Evolutionary conservation across 352 stramenopile genomes (phyloP).

Genomic region (Globisporangium paroecandrum): DNA sequence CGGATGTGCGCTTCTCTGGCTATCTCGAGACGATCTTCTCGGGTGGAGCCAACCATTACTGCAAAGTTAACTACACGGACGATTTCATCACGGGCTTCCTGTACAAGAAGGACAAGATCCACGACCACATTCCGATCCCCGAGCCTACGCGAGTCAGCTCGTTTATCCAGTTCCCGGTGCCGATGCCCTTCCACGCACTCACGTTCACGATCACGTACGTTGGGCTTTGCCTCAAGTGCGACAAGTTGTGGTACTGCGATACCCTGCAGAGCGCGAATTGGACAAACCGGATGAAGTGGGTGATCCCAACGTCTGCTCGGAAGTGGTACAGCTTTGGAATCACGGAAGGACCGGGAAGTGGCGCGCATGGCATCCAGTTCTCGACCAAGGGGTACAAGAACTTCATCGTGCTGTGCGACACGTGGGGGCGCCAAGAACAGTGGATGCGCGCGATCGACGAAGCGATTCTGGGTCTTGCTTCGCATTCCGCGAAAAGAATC

Average conservation of each 20-base stretch:
- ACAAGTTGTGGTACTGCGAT: slow-evolving; percentile 88
- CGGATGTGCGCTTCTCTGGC: slow-evolving; percentile 61
- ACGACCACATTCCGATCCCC: slow-evolving; percentile 86
- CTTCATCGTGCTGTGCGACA: slow-evolving; percentile 84
- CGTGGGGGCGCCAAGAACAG: slow-evolving; percentile 83
- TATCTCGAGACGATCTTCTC: slow-evolving; percentile 88
- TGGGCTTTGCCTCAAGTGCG: slow-evolving; percentile 81
- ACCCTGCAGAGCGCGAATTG: slow-evolving; percentile 81
- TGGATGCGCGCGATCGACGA: slow-evolving; percentile 86
- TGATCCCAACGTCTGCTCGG: slow-evolving; percentile 79
- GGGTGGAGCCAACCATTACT: slow-evolving; percentile 70
- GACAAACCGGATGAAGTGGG: slow-evolving; percentile 88
- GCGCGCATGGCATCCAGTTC: slow-evolving; percentile 83
- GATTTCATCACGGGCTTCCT: slow-evolving; percentile 86
- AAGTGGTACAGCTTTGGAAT: slow-evolving; percentile 89
- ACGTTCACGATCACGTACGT: slow-evolving; percentile 87
- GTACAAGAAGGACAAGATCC: slow-evolving; percentile 91
- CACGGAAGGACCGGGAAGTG: slow-evolving; percentile 70
- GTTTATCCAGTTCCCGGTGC: slow-evolving; percentile 86
- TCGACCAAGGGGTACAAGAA: slow-evolving; percentile 88
- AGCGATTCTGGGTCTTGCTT: slow-evolving; percentile 60
- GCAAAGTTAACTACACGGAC: slow-evolving; percentile 81
- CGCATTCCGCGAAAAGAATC: slow-evolving; percentile 56
- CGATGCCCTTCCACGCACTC: slow-evolving; percentile 86
- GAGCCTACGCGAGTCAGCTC: slow-evolving; percentile 83